Base-by-base conservation (phyloP, 2,329 filamentous ascomycete species). In the Ophiostoma sp. region DNA sequence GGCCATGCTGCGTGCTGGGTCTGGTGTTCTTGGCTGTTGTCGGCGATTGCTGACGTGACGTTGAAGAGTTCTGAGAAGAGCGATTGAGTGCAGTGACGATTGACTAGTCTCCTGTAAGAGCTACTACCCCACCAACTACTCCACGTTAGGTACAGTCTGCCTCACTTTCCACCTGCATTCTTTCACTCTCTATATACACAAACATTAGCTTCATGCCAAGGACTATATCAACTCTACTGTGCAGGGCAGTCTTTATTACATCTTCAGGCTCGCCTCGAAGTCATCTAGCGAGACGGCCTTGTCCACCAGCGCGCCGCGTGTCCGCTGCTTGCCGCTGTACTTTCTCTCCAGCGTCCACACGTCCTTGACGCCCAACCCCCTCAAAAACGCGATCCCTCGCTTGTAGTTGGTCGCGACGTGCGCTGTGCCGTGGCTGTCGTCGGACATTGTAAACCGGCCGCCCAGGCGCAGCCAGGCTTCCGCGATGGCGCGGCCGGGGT, bases 371-470 rank as follows among this genome's bases (percentile, higher is more conserved):
- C 87, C 88, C 12, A 92, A 79, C 69, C 80, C 83, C 71, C 87
- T 83, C 68, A 96, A 80, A 76, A 91, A 97, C 0, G 85, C 82
- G 69, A 96, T 78, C 5, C 90, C 87, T 55, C 85, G 85, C 63
- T 77, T 75, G 79, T 95, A 98, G 76, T 96, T 94, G 66, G 92
- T 88, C n/a, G 88, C 92, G 5, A 99, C 84, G 76, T 99, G 94
- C 2, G 85, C 89, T 69, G 92, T 85, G 52, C 91, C 91, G 80
- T 99, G 95, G 77, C 93, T 97, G 78, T 99, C 95, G 77, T 99
- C 95, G 6, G 92, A 97, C 73, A 99, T 84, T 67, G 92, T 96
- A 78, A 98, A 96, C 70, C 85, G 86, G 38, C 95, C 93, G 38
- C 89, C 89, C 74, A 91, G 83, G 7, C 78, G 79, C 67, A 93